Base-by-base conservation (phyloP, 1,284 basidiomycete species). In the Ceratobasidium sp. region DNA sequence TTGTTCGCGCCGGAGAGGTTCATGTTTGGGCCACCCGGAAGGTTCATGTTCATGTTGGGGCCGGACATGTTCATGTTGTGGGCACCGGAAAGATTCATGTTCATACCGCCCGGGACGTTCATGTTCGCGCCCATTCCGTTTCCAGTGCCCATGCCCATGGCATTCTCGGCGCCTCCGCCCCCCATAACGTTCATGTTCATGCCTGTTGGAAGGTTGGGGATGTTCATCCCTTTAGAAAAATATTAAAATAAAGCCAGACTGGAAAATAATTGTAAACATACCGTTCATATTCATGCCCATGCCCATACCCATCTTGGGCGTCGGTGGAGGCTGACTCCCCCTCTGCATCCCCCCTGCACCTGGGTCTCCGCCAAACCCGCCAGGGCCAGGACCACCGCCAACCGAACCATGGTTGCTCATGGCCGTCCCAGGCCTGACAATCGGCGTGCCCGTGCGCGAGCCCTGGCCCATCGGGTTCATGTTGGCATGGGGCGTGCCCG, bases 51-150 rank as follows among this genome's bases (percentile, higher is more conserved):
- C 77, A 76, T 49, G 46, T 64, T 77, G 39, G 75, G 53, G 37
- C 34, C 58, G 14, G 58, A 61, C 58, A 61, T 61, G 37, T 76
- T 39, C 37, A 61, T 41, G n/a, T 41, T 41, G n/a, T 19, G 75
- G 66, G 76, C 76, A 59, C 77, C 76, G 24, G 76, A 77, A 75
- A 79, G 76, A 74, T 78, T 79, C 71, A 78, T 74, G 8, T 59
- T 46, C 72, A 75, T 79, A 41, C 76, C 62, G 27, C 41, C 41
- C 64, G 37, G n/a, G 37, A 34, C n/a, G 37, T 61, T 61, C 24
- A 43, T 63, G 39, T 63, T 63, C 8, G 34, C 41, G 43, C 2
- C 62, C 62, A 66, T 66, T n/a, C 46, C 46, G 34, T 66, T 66
- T 31, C 29, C 64, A 24, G 34, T n/a, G 13, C 14, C 29, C 64